A percentile compares a stretch with the other conserved stretches of the same genome.
phyloP scores from a whole-genome alignment of 768 basidiomycete species.

The Dentipellis fragilis region DNA sequence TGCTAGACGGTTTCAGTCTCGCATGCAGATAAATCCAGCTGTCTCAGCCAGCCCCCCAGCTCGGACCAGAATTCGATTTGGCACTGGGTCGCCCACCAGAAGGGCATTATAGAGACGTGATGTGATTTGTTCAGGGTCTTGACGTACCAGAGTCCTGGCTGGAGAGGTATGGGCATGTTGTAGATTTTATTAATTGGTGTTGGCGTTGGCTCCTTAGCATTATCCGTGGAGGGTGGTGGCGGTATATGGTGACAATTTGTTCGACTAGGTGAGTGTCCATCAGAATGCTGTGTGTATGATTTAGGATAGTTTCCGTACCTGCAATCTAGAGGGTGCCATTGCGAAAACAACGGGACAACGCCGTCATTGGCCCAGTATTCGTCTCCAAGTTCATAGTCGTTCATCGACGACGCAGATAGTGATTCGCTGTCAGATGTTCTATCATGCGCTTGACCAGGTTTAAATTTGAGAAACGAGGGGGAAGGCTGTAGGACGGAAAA shows the following conservation, averaged over 20 bases:
- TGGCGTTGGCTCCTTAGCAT: too few species aligned
- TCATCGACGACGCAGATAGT: not conserved
- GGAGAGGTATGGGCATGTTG: not conserved
- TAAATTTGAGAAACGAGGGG: conserved; percentile 21
- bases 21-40: conserved; percentile 19
- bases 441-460: not conserved
- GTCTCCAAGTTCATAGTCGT: conserved; percentile 15
- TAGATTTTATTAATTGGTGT: too few species aligned
- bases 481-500: conserved; percentile 25
- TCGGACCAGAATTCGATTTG: conserved; percentile 33
- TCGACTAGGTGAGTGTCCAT: not conserved
- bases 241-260: not conserved
- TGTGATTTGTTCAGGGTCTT: conserved; percentile 22
- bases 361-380: conserved; percentile 37
- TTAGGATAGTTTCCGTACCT: conserved; percentile 18
- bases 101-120: conserved; percentile 31
- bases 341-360: conserved; percentile 39
- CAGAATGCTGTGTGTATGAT: not conserved
- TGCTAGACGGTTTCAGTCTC: too few species aligned
- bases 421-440: not conserved
- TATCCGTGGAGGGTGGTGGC: not conserved
- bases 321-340: conserved; percentile 41
- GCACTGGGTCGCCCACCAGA: conserved; percentile 24
- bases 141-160: conserved; percentile 36
- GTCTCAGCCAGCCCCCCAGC: conserved; percentile 27